A percentile compares a stretch with the other conserved stretches of the same genome.
phyloP scores from a whole-genome alignment of 2,329 filamentous ascomycete species.

The Biscogniauxia sp. region DNA sequence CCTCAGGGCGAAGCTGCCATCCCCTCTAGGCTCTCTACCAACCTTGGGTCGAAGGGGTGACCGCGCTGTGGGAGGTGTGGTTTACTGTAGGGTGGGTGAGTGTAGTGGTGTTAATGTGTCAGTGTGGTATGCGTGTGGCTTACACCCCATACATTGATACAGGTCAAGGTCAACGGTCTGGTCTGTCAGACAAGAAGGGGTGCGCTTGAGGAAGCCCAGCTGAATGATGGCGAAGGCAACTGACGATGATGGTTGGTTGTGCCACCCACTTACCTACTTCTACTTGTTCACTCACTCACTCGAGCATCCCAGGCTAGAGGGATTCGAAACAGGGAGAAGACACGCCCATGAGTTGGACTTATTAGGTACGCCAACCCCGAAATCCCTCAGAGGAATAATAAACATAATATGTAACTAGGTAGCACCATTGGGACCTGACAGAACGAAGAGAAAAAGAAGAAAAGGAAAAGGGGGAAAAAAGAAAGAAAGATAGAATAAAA shows the following conservation, averaged over 20 bases:
- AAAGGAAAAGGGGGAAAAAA: no score
- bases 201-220: constrained; percentile 1
- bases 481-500: no score
- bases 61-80: constrained; percentile 17
- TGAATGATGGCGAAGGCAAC: neutral
- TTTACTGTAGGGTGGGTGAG: neutral
- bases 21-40: neutral
- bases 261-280: neutral
- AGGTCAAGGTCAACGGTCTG: constrained; percentile 3
- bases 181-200: neutral
- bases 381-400: neutral
- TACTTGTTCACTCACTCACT: neutral
- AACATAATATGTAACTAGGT: no score
- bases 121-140: constrained; percentile 6
- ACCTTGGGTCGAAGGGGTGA: constrained; percentile 13
- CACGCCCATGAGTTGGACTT: neutral
- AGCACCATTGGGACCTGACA: no score
- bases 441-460: no score
- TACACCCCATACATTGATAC: neutral
- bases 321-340: neutral
- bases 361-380: neutral
- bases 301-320: neutral
- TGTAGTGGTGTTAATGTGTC: constrained; percentile 1
- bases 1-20: constrained; percentile 24
- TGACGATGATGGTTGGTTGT: neutral